Evolutionary conservation across 352 stramenopile genomes (phyloP).

Genomic region (Salisapilia sapeloensis): DNA sequence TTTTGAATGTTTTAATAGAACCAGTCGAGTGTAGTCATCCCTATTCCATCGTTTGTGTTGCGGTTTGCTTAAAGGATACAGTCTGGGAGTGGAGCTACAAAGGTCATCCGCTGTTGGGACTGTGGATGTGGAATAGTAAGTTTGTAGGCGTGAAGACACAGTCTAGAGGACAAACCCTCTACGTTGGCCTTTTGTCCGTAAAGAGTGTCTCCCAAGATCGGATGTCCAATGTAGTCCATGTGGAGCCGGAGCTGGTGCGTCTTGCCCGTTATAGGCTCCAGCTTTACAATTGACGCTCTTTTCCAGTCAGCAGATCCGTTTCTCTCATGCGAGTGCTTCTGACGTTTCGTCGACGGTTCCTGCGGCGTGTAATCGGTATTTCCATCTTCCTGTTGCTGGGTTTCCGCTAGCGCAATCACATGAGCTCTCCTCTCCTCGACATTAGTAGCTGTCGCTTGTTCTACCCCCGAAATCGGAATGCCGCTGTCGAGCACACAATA

Average conservation of each 20-base stretch:
- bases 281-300: constrained; percentile 21
- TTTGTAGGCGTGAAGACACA: constrained; percentile 46
- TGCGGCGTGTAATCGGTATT: too few species aligned
- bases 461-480: constrained; percentile 14
- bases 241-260: constrained; percentile 94
- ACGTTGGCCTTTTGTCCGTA: constrained; percentile 55
- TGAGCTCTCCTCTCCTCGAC: constrained; percentile 1
- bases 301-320: neutral
- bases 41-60: too few species aligned
- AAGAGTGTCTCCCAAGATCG: constrained; percentile 85
- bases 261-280: constrained; percentile 64
- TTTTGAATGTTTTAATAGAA: too few species aligned
- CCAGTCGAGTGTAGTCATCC: too few species aligned
- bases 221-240: constrained; percentile 80
- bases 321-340: constrained; percentile 11
- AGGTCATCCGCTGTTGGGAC: too few species aligned
- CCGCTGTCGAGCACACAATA: too few species aligned
- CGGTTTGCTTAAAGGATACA: too few species aligned
- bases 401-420: constrained; percentile 3
- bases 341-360: neutral
- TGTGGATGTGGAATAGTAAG: too few species aligned
- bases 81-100: too few species aligned
- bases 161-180: constrained; percentile 12
- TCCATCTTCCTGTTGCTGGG: constrained; percentile 8
- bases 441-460: constrained; percentile 22